Evolutionary conservation across 225 moss, liverwort and hornwort species (phyloP).

Genomic region (Pseudoscleropodium purum): DNA sequence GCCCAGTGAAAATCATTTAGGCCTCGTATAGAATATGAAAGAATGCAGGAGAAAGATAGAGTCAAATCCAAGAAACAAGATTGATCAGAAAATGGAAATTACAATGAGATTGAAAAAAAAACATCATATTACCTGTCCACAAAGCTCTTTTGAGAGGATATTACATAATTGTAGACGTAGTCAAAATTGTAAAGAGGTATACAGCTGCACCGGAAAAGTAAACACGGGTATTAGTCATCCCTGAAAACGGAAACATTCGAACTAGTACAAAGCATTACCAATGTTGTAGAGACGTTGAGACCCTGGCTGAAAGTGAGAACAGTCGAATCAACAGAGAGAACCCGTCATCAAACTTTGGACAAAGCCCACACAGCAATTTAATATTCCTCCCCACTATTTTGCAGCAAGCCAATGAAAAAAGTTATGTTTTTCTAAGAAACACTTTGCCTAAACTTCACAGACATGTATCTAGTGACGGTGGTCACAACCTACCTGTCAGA

Average conservation of each 20-base stretch:
- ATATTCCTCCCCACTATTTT: background rate
- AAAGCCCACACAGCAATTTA: background rate
- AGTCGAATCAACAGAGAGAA: background rate
- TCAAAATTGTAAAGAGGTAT: constrained; percentile 81
- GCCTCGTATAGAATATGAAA: background rate
- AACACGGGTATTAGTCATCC: background rate
- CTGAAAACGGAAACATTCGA: background rate
- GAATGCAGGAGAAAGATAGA: background rate
- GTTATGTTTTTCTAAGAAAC: background rate
- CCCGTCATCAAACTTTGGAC: background rate
- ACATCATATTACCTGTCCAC: constrained; percentile 71
- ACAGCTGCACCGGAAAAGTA: constrained; percentile 50
- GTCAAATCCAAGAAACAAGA: background rate
- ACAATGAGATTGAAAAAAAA: background rate
- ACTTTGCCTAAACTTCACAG: background rate
- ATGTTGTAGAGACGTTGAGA: background rate
- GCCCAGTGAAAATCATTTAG: background rate
- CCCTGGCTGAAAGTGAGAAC: background rate
- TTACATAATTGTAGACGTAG: constrained; percentile 71
- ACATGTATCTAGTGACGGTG: background rate
- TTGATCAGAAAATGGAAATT: background rate
- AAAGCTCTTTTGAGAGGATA: constrained; percentile 83
- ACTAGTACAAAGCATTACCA: background rate
- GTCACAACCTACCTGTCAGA: constrained; percentile 58
- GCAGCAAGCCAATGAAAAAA: background rate